These are phyloP conservation scores for Nevesoporus exiguus DNA, from an alignment of 768 basidiomycete genomes.

Conservation along the genomic window DNA sequence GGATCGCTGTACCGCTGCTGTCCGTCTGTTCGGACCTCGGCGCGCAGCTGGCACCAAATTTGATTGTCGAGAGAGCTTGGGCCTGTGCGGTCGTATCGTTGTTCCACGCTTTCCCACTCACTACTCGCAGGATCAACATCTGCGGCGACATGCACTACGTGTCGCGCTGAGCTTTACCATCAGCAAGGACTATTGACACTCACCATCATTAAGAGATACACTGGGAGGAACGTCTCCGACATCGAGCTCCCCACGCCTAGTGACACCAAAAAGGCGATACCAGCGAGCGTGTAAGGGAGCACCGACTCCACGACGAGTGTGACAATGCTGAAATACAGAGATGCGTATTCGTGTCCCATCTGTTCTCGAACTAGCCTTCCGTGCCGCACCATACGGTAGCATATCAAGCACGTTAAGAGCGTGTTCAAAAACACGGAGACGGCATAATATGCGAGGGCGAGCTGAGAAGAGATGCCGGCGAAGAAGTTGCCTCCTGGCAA, in stretches of 20 bases:
- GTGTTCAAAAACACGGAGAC: conserved; percentile 16
- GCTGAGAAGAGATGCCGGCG: conserved; percentile 1
- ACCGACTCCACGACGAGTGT: conserved; percentile 22
- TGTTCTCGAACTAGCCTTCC: neutral
- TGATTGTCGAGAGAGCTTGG: conserved; percentile 1
- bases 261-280: conserved; percentile 23
- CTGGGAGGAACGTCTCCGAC: conserved; percentile 6
- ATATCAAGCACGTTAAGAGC: conserved; percentile 22
- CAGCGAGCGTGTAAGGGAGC: conserved; percentile 23
- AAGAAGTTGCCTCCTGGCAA: conserved; percentile 19
- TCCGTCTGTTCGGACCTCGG: neutral
- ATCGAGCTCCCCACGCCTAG: conserved; percentile 14
- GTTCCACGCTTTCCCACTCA: conserved; percentile 14
- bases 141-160: conserved; percentile 11
- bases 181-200: no score
- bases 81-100: conserved; percentile 1
- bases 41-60: neutral
- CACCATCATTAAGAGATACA: conserved; percentile 24
- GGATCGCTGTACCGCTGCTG: neutral
- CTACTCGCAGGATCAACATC: conserved; percentile 24
- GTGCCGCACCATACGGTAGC: conserved; percentile 15
- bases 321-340: conserved; percentile 12
- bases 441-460: conserved; percentile 20
- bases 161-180: neutral
- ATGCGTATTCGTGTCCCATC: conserved; percentile 18